Base-by-base conservation (phyloP, 805 yeast species). In the Pichia pseudocactophila region DNA sequence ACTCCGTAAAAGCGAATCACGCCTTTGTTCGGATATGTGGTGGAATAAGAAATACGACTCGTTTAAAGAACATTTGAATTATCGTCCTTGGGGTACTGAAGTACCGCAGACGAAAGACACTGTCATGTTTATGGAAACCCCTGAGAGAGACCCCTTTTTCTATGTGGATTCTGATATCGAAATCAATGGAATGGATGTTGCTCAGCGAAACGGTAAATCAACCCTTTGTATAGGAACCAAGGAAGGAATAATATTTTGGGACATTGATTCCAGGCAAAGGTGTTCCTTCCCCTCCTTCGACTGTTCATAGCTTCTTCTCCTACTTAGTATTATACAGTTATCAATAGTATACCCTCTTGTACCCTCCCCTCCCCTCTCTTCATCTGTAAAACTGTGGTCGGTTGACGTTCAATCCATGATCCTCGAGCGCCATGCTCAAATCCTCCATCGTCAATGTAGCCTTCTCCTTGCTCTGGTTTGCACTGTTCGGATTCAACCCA, bases 321-420 rank as follows among this genome's bases (percentile, higher is more conserved):
- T 8, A 6, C 8, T 22, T 22, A 22, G 8, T 22, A 22, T 22
- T 22, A 22, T 22, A 22, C 25, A 22, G 8, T 22, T 22, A 22
- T 6, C 8, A 22, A 6, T 6, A 6, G 8, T 22, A 22, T 22
- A 8, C 8, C 7, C 8, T 5, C 8, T 5, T 22, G 25, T 22
- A 22, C 25, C 25, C 5, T 22, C 25, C 5, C 25, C 25, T 22
- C 25, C 25, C 25, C 8, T 22, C 6, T 11, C 15, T 9, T 54
- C 63, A 90, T 52, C 97, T 80, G 64, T 92, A 92, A 61, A 89
- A 92, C 51, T 88, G 97, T 0, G 98, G 97, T 54, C 96, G 74
- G 49, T 81, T 76, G 4, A 92, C 78, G 55, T 92, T 89, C 51
- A 92, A 49, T 2, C 68, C 68, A 57, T 92, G 92, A 58, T 92